phyloP scores from a whole-genome alignment of 495 filamentous ascomycete genomes.

The Chlorociboria aeruginascens region DNA sequence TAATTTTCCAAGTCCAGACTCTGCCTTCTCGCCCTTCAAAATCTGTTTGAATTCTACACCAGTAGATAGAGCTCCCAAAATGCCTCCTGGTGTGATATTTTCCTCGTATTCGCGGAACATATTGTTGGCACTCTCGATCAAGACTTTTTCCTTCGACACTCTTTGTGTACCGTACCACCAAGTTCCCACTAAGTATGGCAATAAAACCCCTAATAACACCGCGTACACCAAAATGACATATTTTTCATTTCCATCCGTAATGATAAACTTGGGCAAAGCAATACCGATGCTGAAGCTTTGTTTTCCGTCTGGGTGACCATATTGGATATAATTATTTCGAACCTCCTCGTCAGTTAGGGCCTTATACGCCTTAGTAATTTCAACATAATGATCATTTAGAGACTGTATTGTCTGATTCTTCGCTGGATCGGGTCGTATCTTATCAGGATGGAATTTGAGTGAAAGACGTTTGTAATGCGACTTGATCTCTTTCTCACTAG shows the following conservation, averaged over 20 bases:
- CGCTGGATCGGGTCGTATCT: conserved; percentile 63
- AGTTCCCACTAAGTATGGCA: conserved; percentile 87
- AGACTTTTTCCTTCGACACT: conserved; percentile 80
- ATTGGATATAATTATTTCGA: conserved; percentile 91
- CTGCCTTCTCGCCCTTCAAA: conserved; percentile 60
- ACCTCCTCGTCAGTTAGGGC: conserved; percentile 93
- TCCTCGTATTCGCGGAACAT: conserved; percentile 90
- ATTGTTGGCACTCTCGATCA: conserved; percentile 83
- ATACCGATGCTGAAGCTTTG: conserved; percentile 98
- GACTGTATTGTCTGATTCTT: conserved; percentile 83
- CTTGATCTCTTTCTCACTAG: conserved; percentile 83
- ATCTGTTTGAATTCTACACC: conserved; percentile 64
- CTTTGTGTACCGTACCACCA: conserved; percentile 98
- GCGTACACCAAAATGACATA: conserved; percentile 89
- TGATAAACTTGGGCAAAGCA: conserved; percentile 83
- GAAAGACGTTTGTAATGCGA: conserved; percentile 76
- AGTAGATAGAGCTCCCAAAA: conserved; percentile 66
- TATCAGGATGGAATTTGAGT: conserved; percentile 85
- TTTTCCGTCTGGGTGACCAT: conserved; percentile 93
- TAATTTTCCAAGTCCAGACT: conserved; percentile 64
- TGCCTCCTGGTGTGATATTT: conserved; percentile 62
- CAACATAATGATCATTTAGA: conserved; percentile 81
- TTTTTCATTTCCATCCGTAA: conserved; percentile 88
- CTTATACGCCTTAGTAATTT: conserved; percentile 95
- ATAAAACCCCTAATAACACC: conserved; percentile 67